A percentile compares a stretch with the other conserved stretches of the same genome.
Conservation (phyloP, 495 filamentous ascomycete species). For the Podospora fimiseda region DNA sequence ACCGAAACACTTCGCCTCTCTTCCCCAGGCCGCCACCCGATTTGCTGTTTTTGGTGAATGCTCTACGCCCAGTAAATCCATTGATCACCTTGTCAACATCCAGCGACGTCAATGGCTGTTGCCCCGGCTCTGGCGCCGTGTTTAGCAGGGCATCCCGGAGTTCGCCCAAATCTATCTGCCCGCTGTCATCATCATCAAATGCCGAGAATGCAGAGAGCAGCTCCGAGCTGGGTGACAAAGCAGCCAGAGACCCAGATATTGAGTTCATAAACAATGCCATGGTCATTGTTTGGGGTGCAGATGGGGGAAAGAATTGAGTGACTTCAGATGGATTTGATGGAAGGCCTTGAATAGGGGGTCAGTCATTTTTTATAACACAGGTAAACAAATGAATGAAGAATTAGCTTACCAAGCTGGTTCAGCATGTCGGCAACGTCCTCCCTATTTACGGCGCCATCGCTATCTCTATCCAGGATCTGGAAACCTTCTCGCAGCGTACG, state of each 20-base stretch:
- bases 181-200: slow-evolving; percentile 92
- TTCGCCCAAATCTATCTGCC: slow-evolving; percentile 79
- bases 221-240: slow-evolving; percentile 67
- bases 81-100: slow-evolving; percentile 79
- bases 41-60: slow-evolving; percentile 53
- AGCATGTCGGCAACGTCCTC: slow-evolving; percentile 79
- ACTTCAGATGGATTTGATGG: slow-evolving; percentile 51
- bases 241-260: slow-evolving; percentile 62
- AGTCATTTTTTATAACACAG: not conserved
- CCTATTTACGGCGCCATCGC: slow-evolving; percentile 65
- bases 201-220: slow-evolving; percentile 82
- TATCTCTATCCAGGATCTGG: slow-evolving; percentile 76
- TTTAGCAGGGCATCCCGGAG: slow-evolving; percentile 75
- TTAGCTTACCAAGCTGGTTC: slow-evolving; percentile 58
- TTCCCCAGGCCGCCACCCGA: slow-evolving; percentile 39
- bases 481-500: slow-evolving; percentile 78
- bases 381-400: not conserved
- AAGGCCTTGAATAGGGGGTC: slow-evolving; percentile 30
- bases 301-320: slow-evolving; percentile 69
- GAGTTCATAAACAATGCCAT: slow-evolving; percentile 78
- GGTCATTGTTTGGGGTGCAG: slow-evolving; percentile 60
- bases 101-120: slow-evolving; percentile 55
- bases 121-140: slow-evolving; percentile 70
- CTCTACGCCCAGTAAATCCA: slow-evolving; percentile 76
- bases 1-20: slow-evolving; percentile 69